phyloP scores from a whole-genome alignment of 495 filamentous ascomycete species.

The Hypoxylon crocopeplum region DNA sequence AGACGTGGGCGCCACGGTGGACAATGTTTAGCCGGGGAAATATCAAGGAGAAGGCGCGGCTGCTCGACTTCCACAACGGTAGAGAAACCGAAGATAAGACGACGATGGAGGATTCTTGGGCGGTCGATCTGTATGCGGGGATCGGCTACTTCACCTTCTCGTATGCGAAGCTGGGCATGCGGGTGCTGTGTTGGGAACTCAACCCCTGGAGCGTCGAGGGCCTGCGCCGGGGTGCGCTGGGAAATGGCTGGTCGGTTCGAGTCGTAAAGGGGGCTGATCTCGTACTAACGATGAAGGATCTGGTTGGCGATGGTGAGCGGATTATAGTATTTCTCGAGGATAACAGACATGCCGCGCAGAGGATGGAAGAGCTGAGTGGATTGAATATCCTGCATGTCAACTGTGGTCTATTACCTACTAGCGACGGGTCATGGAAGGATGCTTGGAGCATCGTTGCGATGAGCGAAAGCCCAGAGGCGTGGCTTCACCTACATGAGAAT shows the following conservation, averaged over 20 bases:
- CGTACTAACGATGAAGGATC: conserved; percentile 24
- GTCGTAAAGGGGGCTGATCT: conserved; percentile 53
- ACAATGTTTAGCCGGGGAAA: conserved; percentile 95
- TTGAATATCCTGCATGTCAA: conserved; percentile 71
- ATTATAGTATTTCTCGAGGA: conserved; percentile 75
- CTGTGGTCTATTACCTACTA: conserved; percentile 78
- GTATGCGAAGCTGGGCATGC: conserved; percentile 74
- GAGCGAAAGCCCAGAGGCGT: conserved; percentile 51
- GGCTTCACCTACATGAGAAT: conserved; percentile 90
- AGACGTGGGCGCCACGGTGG: conserved; percentile 84
- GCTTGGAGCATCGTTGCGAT: conserved; percentile 59
- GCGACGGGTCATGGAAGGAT: conserved; percentile 66
- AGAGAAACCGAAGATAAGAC: neutral
- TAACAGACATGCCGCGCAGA: conserved; percentile 62
- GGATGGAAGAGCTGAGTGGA: conserved; percentile 46
- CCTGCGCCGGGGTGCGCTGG: conserved; percentile 68
- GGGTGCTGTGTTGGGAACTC: conserved; percentile 86
- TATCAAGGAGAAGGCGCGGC: conserved; percentile 81
- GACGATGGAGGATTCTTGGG: conserved; percentile 42
- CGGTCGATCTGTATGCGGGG: conserved; percentile 86
- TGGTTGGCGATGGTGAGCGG: conserved; percentile 43
- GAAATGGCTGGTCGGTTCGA: conserved; percentile 68
- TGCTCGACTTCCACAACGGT: conserved; percentile 59
- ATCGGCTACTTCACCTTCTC: conserved; percentile 93
- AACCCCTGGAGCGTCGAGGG: conserved; percentile 91